Conservation (phyloP, 371 early-diverging fungal species). For the Rhizopus sp. region DNA sequence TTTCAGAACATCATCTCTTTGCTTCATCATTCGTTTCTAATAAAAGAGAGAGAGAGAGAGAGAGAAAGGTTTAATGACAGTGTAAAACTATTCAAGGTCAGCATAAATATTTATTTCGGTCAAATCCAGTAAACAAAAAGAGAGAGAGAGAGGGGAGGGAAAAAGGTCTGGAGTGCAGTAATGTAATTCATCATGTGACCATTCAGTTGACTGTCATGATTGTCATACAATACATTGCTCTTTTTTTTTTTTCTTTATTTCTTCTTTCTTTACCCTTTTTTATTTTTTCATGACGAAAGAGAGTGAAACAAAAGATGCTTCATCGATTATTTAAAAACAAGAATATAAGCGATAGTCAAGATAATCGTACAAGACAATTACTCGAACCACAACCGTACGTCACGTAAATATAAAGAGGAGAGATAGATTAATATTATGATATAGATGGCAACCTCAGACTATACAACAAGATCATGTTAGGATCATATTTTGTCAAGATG, state of each 20-base stretch:
- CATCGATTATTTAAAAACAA: slow-evolving; percentile 5
- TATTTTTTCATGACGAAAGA: slow-evolving; percentile 2
- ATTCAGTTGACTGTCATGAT: slow-evolving; percentile 9
- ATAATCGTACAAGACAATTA: background rate
- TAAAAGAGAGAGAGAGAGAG: no score
- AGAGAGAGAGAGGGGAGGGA: no score
- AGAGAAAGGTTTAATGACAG: no score
- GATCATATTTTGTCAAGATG: slow-evolving; percentile 45
- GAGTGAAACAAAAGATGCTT: background rate
- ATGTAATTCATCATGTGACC: background rate
- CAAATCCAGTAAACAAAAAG: no score
- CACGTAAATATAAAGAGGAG: background rate
- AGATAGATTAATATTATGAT: background rate
- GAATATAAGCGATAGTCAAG: slow-evolving; percentile 1
- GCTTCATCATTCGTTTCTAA: no score
- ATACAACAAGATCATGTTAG: slow-evolving; percentile 39
- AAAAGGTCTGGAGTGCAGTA: no score
- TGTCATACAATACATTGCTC: background rate
- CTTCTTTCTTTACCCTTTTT: slow-evolving; percentile 1
- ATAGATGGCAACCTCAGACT: slow-evolving; percentile 37
- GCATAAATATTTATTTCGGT: no score
- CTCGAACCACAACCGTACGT: slow-evolving; percentile 1
- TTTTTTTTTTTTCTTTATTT: slow-evolving; percentile 5
- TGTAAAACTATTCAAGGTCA: no score
- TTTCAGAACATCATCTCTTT: no score